Percentiles rank a stretch among this genome's conserved stretches.
phyloP scores from a whole-genome alignment of 2,329 filamentous ascomycete species.

The Spiromastix sp. region DNA sequence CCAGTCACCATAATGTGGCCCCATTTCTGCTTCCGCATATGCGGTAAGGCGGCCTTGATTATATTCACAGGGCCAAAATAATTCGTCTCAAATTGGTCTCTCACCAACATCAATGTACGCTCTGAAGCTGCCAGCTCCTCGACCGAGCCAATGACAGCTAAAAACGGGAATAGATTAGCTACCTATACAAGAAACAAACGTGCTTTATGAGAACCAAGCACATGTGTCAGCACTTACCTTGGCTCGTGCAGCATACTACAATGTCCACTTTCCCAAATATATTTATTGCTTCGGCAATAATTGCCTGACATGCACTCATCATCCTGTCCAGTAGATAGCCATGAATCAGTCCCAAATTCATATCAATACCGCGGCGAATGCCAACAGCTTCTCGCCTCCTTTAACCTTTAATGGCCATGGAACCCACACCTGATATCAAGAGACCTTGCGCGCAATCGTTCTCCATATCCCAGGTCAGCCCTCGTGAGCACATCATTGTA shows the following conservation, averaged over 20 bases:
- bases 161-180: conserved; percentile 9
- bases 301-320: conserved; percentile 66
- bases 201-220: not conserved
- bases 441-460: conserved; percentile 56
- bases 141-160: conserved; percentile 78
- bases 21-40: conserved; percentile 66
- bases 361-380: not conserved
- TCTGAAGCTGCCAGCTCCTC: conserved; percentile 73
- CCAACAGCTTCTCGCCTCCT: not conserved
- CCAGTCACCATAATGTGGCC: conserved; percentile 87
- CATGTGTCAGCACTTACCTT: conserved; percentile 52
- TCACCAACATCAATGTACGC: conserved; percentile 65
- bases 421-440: conserved; percentile 43
- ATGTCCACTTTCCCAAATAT: conserved; percentile 84
- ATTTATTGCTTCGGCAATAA: conserved; percentile 74
- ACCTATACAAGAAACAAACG: not conserved
- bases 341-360: not conserved
- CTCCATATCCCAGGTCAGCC: conserved; percentile 63
- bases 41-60: conserved; percentile 76
- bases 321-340: conserved; percentile 30
- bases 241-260: conserved; percentile 76
- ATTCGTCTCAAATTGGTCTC: conserved; percentile 86
- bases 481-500: conserved; percentile 48
- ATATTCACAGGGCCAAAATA: conserved; percentile 96
- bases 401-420: not conserved